Percentiles rank a stretch among this genome's conserved stretches.
Evolutionary conservation across 2,329 filamentous ascomycete species (phyloP).

Genomic region (Clarireedia monteithiana): DNA sequence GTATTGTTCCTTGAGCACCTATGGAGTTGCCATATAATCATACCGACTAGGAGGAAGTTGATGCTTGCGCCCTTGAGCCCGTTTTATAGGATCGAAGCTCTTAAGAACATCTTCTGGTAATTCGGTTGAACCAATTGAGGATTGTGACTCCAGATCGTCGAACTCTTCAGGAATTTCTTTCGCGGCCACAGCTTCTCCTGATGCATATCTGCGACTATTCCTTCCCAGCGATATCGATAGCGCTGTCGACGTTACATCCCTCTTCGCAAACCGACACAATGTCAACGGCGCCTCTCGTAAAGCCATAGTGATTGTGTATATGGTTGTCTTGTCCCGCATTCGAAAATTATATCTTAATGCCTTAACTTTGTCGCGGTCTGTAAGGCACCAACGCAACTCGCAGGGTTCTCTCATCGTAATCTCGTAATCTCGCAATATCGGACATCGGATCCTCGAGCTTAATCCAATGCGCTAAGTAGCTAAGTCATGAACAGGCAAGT

Average conservation of each 20-base stretch:
- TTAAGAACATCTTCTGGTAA: conserved; percentile 32
- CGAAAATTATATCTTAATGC: conserved; percentile 5
- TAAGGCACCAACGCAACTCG: too few species aligned
- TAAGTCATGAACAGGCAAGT: too few species aligned
- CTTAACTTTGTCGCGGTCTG: not conserved
- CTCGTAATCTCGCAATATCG: too few species aligned
- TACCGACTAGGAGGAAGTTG: conserved; percentile 35
- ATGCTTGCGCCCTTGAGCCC: conserved; percentile 33
- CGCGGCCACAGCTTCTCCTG: conserved; percentile 19
- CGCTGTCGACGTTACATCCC: conserved; percentile 17
- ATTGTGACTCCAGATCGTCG: conserved; percentile 39
- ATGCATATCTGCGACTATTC: conserved; percentile 24
- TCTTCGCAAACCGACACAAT: conserved; percentile 21
- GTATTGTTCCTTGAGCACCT: not conserved
- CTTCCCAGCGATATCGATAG: not conserved
- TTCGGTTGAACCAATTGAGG: conserved; percentile 33
- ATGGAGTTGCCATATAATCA: conserved; percentile 1
- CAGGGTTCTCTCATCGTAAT: too few species aligned
- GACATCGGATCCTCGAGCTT: too few species aligned
- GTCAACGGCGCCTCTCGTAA: conserved; percentile 26
- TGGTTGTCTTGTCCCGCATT: not conserved
- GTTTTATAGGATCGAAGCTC: conserved; percentile 40
- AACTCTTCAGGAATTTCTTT: conserved; percentile 23
- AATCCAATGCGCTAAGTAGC: too few species aligned
- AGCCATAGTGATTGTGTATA: conserved; percentile 22